These are phyloP conservation scores for Aspergillus sergii DNA, from an alignment of 2,329 filamentous ascomycete genomes.

Conservation along the genomic window DNA sequence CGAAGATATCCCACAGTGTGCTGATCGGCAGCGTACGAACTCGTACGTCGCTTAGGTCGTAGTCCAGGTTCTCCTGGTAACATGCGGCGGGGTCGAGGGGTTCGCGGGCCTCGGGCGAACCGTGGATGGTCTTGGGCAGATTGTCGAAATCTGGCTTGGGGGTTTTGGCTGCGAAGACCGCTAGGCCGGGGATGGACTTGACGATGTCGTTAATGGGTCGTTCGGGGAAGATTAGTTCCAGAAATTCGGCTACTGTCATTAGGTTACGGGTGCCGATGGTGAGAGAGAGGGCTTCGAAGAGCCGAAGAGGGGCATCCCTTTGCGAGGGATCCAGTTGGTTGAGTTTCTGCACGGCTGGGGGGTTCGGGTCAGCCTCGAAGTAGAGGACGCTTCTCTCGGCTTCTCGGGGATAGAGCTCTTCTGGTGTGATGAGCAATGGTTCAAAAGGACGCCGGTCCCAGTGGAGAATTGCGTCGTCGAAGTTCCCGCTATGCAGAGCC, in stretches of 20 bases:
- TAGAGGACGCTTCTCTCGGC: conserved; percentile 37
- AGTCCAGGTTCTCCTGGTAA: conserved; percentile 37
- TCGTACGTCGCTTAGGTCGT: conserved; percentile 35
- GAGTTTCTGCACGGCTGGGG: conserved; percentile 24
- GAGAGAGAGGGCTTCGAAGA: conserved; percentile 30
- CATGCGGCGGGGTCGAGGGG: conserved; percentile 23
- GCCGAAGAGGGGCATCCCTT: conserved; percentile 21
- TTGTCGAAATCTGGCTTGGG: conserved; percentile 29
- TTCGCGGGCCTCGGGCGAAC: background rate
- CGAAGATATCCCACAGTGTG: conserved; percentile 38
- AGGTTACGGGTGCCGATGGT: conserved; percentile 28
- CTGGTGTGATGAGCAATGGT: conserved; percentile 59
- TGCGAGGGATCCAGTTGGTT: conserved; percentile 17
- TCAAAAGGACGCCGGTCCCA: conserved; percentile 75
- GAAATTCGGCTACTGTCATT: conserved; percentile 31
- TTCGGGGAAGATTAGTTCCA: conserved; percentile 33
- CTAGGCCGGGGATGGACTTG: conserved; percentile 35
- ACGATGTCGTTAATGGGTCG: conserved; percentile 35
- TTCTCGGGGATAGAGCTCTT: conserved; percentile 69
- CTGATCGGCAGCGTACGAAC: conserved; percentile 31
- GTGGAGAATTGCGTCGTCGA: conserved; percentile 55
- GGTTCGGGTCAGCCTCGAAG: conserved; percentile 36
- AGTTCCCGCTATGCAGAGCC: conserved; percentile 32
- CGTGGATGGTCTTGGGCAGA: conserved; percentile 24
- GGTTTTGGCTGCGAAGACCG: conserved; percentile 29